Conservation (phyloP, 305 asterid genomes). For the Rubia occidens region DNA sequence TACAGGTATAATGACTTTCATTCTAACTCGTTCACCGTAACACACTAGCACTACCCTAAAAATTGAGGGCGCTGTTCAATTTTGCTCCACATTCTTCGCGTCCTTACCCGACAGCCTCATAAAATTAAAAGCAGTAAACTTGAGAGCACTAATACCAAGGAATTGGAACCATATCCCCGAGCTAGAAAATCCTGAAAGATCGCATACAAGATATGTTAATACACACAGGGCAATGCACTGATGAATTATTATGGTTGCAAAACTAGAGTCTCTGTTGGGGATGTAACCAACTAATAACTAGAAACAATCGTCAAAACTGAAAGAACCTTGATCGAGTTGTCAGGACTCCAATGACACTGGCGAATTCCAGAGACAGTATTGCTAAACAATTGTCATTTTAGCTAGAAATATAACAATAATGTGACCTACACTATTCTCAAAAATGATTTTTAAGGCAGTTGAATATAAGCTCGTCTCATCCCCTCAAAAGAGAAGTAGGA, state of each 20-base stretch:
- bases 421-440: not conserved
- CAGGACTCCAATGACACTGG: not conserved
- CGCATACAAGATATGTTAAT: conserved; percentile 5
- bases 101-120: not conserved
- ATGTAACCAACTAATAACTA: not conserved
- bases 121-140: conserved; percentile 33
- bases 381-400: not conserved
- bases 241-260: not conserved
- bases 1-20: conserved; percentile 14
- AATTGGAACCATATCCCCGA: conserved; percentile 26
- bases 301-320: not conserved
- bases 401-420: not conserved
- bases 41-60: conserved; percentile 7
- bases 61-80: conserved; percentile 21
- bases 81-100: not conserved
- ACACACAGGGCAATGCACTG: not conserved
- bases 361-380: not conserved
- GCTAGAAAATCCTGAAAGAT: conserved; percentile 49
- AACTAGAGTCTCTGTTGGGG: not conserved
- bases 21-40: conserved; percentile 14
- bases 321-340: not conserved
- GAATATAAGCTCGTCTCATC: not conserved
- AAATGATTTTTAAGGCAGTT: not conserved
- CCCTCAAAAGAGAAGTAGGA: not conserved
- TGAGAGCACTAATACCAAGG: conserved; percentile 30